A percentile compares a stretch with the other conserved stretches of the same genome.
phyloP scores from a whole-genome alignment of 352 stramenopile genomes.

The Phytophthora lateralis region DNA sequence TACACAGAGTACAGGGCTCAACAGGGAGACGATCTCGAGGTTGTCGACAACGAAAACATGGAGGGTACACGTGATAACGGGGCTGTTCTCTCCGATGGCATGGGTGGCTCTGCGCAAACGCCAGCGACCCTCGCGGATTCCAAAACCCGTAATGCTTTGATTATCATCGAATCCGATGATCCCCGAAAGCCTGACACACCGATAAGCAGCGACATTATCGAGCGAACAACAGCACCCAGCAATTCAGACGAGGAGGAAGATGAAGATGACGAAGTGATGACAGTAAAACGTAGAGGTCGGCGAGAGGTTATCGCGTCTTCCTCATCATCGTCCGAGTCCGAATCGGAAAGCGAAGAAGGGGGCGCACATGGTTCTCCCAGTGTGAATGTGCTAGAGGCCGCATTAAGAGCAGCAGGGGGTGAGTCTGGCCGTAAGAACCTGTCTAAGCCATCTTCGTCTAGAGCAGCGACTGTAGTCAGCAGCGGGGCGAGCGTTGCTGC shows the following conservation, averaged over 20 bases:
- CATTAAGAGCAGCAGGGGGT: slow-evolving; percentile 46
- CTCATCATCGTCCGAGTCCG: slow-evolving; percentile 46
- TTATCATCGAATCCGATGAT: slow-evolving; percentile 4
- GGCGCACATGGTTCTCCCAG: slow-evolving; percentile 9
- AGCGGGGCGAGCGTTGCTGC: neutral
- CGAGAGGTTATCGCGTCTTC: slow-evolving; percentile 20
- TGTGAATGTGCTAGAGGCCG: slow-evolving; percentile 62
- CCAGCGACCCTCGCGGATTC: neutral
- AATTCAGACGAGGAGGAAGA: slow-evolving; percentile 31
- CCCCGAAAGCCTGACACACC: slow-evolving; percentile 3
- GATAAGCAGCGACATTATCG: slow-evolving; percentile 21
- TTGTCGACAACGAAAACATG: slow-evolving; percentile 20
- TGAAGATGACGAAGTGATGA: slow-evolving; percentile 21
- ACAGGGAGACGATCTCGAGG: slow-evolving; percentile 27
- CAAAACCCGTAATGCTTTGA: neutral
- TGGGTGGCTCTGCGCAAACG: neutral
- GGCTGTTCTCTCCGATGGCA: neutral
- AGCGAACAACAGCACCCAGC: slow-evolving; percentile 29
- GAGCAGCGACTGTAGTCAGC: neutral
- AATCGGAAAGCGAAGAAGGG: slow-evolving; percentile 37
- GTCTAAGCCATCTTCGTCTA: slow-evolving; percentile 3
- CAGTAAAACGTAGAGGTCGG: slow-evolving; percentile 18
- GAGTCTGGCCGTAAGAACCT: slow-evolving; percentile 11
- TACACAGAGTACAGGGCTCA: slow-evolving; percentile 47
- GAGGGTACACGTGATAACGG: slow-evolving; percentile 9